Evolutionary conservation across 2,329 filamentous ascomycete species (phyloP), one percentile per base, ranked within the genome.

Genomic region (Purpureocillium lavendulum): DNA sequence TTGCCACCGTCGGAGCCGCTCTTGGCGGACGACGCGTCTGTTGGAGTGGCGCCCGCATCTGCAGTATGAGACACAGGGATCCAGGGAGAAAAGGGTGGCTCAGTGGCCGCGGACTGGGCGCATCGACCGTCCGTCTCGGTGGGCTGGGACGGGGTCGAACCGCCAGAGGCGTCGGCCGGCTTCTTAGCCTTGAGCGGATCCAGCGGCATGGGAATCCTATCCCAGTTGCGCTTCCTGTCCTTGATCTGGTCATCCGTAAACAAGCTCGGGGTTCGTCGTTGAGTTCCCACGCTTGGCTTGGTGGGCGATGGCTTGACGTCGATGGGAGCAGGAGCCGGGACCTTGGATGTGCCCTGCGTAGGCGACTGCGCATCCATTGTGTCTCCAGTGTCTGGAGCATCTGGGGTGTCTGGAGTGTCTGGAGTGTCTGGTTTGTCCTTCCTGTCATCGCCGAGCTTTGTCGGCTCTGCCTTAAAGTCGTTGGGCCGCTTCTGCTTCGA

Each of bases 191-290:
- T 45, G 30, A 38, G 48, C 36, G 46, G 53, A 40, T 50, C 45
- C 39, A 58, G 42, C 33, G 60, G 59, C 55, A 60, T 54, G 30
- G 53, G 44, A 45, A 62, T 61, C 40, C 50, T 59, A 50, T 57
- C 48, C 57, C 56, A 60, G 38, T 49, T 51, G 49, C 52, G 47
- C 43, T 47, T 53, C 40, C 59, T 53, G 30, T 46, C 49, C 44
- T 53, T 52, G 28, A 59, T 57, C 40, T 62, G 45, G 35, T 55
- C 44, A 33, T 53, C 49, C 11, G 59, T 58, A 30, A 59, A 60
- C 5, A 41, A 35, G 30, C 53, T 52, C 14, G 44, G 26, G 14
- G 29, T 36, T 26, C 49, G 47, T 18, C 24, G 21, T 18, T 49
- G 46, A 11, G 26, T 7, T 13, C 29, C 5, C 29, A 7, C 7